Base-by-base conservation (phyloP, 1,284 basidiomycete species). In the Microbotryum intermedium region DNA sequence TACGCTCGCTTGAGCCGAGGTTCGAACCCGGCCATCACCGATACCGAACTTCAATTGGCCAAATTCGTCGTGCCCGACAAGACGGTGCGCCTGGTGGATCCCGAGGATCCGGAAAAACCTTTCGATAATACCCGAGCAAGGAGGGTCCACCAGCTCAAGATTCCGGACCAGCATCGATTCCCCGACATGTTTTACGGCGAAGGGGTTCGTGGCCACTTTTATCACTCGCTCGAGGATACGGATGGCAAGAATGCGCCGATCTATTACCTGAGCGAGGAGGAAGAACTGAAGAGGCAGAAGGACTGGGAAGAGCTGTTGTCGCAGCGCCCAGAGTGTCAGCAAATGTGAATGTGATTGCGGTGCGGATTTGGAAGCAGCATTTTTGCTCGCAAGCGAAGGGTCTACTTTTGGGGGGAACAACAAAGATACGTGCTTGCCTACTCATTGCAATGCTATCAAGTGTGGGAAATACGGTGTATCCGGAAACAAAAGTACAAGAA, bases 31-130 rank as follows among this genome's bases (percentile, higher is more conserved):
- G 61, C 66, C 43, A 64, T 71, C 23, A 71, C 67, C 25, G 69
- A 71, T 53, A 70, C 69, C 6, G 69, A 71, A 50, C 46, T 70
- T 18, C 69, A 70, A 39, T 25, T 70, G 46, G 66, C 55, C 44
- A 61, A 62, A 25, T 69, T 69, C 39, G 57, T 68, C 61, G 59
- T 70, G 7, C 64, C 65, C 2, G 51, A 53, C 29, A 39, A 51
- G 42, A 60, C 47, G 57, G 51, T 56, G 16, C 42, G 16, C 18
- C 53, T 57, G 59, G 55, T 30, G 34, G 50, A 57, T 21, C 55
- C 47, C 55, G 56, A 52, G 48, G 34, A 50, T 28, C 53, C 13
- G 34, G 34, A 34, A 13, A 26, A 54, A 23, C 28, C 30, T 18
- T 18, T 59, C 20, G 48, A 50, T 39, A 55, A 62, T 49, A 39